These are phyloP conservation scores for Ramularia endophylla DNA, from an alignment of 2,329 filamentous ascomycete genomes.

Conservation along the genomic window DNA sequence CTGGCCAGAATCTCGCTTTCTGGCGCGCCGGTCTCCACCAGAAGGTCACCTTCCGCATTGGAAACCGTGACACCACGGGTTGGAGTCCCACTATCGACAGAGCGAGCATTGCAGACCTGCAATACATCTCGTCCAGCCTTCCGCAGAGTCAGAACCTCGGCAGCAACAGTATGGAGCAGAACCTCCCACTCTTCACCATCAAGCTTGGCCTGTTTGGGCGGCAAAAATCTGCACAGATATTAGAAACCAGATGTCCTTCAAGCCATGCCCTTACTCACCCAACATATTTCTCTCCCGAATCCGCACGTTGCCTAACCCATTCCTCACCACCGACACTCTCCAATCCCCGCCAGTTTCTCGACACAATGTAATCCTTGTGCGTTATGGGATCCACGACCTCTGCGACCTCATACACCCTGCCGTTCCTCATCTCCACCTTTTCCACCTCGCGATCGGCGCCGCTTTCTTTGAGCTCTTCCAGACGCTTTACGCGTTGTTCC, in stretches of 20 bases:
- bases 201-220: slow-evolving; percentile 32
- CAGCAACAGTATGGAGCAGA: slow-evolving; percentile 48
- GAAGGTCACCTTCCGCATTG: too few relatives aligned
- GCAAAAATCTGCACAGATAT: slow-evolving; percentile 33
- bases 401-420: slow-evolving; percentile 21
- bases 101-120: slow-evolving; percentile 47
- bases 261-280: slow-evolving; percentile 22
- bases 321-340: slow-evolving; percentile 48
- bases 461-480: slow-evolving; percentile 6
- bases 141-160: slow-evolving; percentile 50
- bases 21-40: too few relatives aligned
- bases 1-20: too few relatives aligned
- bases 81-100: not conserved
- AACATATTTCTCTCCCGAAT: slow-evolving; percentile 33
- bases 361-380: slow-evolving; percentile 38
- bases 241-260: slow-evolving; percentile 4
- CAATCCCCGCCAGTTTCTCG: slow-evolving; percentile 48
- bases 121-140: slow-evolving; percentile 34
- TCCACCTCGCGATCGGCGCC: slow-evolving; percentile 8
- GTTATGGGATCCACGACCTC: slow-evolving; percentile 18
- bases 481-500: slow-evolving; percentile 12
- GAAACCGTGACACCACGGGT: too few relatives aligned
- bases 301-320: slow-evolving; percentile 33
- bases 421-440: slow-evolving; percentile 7
- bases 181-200: slow-evolving; percentile 34